These are phyloP conservation scores for Mycena albidolilacea DNA, from an alignment of 768 basidiomycete genomes.

Conservation along the genomic window DNA sequence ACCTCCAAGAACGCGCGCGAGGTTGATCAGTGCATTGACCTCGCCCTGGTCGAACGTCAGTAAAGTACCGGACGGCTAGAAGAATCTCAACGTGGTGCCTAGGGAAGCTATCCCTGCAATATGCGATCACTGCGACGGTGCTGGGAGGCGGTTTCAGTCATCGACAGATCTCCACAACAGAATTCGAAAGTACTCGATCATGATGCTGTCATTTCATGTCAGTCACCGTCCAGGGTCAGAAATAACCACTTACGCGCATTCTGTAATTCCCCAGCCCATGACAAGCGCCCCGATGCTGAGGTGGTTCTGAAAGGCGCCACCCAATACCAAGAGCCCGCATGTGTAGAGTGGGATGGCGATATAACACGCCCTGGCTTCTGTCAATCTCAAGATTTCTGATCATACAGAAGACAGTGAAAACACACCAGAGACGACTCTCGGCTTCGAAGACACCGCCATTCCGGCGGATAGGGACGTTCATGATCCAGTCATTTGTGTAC, in stretches of 20 bases:
- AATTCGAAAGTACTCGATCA: not conserved
- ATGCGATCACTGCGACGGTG: constrained; percentile 48
- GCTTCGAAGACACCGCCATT: constrained; percentile 73
- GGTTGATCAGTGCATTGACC: constrained; percentile 69
- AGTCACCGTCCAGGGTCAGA: not conserved
- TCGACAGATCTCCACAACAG: not conserved
- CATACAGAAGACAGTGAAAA: not conserved
- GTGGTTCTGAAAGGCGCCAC: not conserved
- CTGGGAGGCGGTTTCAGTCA: constrained; percentile 9
- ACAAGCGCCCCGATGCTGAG: not conserved
- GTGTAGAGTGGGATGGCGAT: constrained; percentile 67
- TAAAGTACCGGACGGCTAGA: not conserved
- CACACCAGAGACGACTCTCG: constrained; percentile 69
- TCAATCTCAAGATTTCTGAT: not conserved
- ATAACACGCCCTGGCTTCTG: constrained; percentile 61
- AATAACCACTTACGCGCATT: not conserved
- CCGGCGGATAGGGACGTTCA: constrained; percentile 59
- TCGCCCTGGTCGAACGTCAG: constrained; percentile 56
- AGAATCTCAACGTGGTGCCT: constrained; percentile 47
- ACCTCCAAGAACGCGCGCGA: constrained; percentile 65
- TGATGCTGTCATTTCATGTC: not conserved
- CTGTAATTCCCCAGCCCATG: not conserved
- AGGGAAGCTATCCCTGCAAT: constrained; percentile 60
- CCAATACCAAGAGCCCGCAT: constrained; percentile 11
- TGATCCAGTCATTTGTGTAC: constrained; percentile 68